Conservation (phyloP, 177 flowering plant species). For the Vitis hybrid region DNA sequence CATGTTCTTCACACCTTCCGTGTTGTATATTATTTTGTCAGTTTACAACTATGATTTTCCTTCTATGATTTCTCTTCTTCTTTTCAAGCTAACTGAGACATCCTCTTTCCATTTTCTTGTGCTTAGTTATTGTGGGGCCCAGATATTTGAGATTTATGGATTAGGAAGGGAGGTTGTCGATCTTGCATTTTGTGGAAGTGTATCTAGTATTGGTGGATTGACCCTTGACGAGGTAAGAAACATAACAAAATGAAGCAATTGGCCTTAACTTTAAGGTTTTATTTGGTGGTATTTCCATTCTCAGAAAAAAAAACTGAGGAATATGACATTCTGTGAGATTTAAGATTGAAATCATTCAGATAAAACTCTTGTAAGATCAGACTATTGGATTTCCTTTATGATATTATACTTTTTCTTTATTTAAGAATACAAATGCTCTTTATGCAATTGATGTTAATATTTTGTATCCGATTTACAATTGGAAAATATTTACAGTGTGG, state of each 20-base stretch:
- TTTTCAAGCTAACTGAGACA: neutral
- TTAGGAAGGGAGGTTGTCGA: constrained; percentile 88
- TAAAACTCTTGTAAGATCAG: too few species aligned
- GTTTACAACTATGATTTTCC: neutral
- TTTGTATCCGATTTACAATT: too few species aligned
- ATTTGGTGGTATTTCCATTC: neutral
- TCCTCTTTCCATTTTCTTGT: constrained; percentile 18
- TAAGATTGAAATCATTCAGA: too few species aligned
- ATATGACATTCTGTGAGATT: neutral
- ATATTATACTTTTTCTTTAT: too few species aligned
- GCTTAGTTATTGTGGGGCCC: constrained; percentile 96
- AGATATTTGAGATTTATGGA: constrained; percentile 98
- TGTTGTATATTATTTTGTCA: neutral
- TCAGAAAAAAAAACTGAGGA: neutral
- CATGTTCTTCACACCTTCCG: neutral
- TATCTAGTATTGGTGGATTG: constrained; percentile 88
- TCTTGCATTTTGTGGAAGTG: constrained; percentile 89
- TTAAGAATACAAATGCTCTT: too few species aligned
- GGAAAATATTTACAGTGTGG: too few species aligned
- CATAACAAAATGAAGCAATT: neutral
- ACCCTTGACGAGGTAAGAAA: constrained; percentile 84
- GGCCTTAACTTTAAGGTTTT: neutral
- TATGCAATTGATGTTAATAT: too few species aligned
- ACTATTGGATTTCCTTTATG: too few species aligned
- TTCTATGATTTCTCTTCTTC: constrained; percentile 3